Conservation (phyloP, 495 filamentous ascomycete genomes). For the Neurospora terricola region DNA sequence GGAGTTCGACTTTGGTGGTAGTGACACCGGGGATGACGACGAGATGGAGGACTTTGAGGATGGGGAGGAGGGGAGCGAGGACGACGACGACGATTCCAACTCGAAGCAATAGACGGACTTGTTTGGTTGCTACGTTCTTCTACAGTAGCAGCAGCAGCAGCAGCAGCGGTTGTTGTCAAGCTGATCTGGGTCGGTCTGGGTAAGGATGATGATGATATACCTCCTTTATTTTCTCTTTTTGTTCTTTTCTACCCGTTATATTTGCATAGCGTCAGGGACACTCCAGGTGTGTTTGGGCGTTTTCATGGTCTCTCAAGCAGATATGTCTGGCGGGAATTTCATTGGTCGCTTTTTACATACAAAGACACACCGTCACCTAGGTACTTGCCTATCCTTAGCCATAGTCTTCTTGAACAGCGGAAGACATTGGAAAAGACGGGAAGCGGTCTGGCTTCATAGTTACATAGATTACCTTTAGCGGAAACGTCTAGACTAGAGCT, state of each 20-base stretch:
- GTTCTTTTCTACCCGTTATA: conserved; percentile 6
- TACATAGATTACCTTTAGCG: background rate
- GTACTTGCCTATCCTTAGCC: background rate
- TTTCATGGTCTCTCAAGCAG: background rate
- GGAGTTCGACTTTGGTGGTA: conserved; percentile 73
- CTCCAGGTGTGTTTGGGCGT: background rate
- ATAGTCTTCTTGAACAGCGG: background rate
- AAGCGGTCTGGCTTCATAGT: background rate
- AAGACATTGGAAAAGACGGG: background rate
- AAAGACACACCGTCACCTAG: background rate
- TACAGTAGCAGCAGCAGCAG: background rate
- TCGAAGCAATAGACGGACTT: conserved; percentile 10
- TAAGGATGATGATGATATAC: background rate
- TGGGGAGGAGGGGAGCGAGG: conserved; percentile 31
- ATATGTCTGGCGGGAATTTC: background rate
- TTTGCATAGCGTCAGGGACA: conserved; percentile 23
- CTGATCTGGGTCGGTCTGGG: background rate
- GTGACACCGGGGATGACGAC: conserved; percentile 48
- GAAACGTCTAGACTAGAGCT: background rate
- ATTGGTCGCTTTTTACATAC: background rate
- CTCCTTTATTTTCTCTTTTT: background rate
- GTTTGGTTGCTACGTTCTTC: background rate
- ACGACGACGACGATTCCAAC: conserved; percentile 28
- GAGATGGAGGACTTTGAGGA: conserved; percentile 46
- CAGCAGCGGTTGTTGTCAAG: background rate